Evolutionary conservation across 129 eudicot species (phyloP), one percentile per base, ranked within the genome.

Genomic region (Gnaphalium uliginosum): DNA sequence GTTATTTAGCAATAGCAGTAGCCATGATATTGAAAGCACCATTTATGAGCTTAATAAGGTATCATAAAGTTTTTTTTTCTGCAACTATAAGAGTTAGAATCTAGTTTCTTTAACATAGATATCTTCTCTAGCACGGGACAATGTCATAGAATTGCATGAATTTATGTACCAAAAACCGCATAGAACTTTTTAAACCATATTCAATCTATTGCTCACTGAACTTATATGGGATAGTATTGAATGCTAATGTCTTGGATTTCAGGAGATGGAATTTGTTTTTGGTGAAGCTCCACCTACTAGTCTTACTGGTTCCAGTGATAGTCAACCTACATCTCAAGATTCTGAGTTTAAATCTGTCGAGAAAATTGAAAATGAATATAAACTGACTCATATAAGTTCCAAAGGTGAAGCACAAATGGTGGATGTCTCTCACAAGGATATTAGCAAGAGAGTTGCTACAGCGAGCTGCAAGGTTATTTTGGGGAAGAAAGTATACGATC

Each of bases 321-420:
- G 73, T 73, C 89, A 83, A 74, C 71, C 66, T 19, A 65, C 43
- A 39, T 54, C n/a, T 73, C 89, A 77, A 81, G 90, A 78, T 61
- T 53, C 89, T 0, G 80, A 73, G 13, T 9, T 26, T 46, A 24
- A 53, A 59, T 53, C 86, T 18, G 69, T 43, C 13, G 68, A 83
- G 39, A 63, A 39, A 15, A 22, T 39, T 0, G 82, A 72, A 33
- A 71, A 11, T 22, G 78, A 76, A 59, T 26, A 77, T 60, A 61
- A 61, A 22, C 82, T 93, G 83, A 88, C 96, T 14, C 98, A 90
- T 77, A 74, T 90, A 57, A 80, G 84, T 24, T 46, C 65, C 35
- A 87, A 78, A 76, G 96, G 97, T 29, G 96, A 93, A 82, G 96
- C 98, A 18, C 96, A 86, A 71, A 93, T 93, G 98, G 98, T 93